Evolutionary conservation across 1,139 yeast species (phyloP).

Genomic region (Blastobotrys capitulatus): DNA sequence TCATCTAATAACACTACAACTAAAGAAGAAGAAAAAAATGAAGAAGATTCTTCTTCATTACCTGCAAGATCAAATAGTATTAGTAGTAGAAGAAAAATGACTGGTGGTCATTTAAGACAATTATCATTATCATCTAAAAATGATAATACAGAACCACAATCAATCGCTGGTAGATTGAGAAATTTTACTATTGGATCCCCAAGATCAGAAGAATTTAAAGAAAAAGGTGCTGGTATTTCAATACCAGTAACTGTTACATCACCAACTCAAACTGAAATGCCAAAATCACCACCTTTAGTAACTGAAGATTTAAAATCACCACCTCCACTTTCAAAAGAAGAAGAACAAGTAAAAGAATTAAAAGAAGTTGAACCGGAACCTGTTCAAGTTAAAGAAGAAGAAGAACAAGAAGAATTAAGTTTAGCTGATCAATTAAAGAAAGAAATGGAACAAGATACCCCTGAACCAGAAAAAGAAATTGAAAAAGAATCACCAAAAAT

Average conservation of each 20-base stretch:
- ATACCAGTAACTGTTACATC: background rate
- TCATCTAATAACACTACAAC: too few species aligned
- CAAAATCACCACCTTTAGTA: too few species aligned
- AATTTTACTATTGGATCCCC: background rate
- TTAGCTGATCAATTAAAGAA: conserved; percentile 4
- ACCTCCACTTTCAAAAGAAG: background rate
- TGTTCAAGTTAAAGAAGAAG: background rate
- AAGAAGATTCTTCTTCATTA: background rate
- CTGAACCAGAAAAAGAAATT: background rate
- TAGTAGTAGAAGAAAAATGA: conserved; percentile 8
- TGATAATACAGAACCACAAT: background rate
- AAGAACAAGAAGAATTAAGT: background rate
- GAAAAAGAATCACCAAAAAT: background rate
- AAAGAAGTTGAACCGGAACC: background rate
- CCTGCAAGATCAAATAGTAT: background rate
- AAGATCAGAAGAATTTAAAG: background rate
- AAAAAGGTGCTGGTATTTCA: background rate
- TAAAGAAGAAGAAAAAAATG: background rate
- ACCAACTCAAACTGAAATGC: background rate
- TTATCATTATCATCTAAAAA: conserved; percentile 9
- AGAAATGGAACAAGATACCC: conserved; percentile 6
- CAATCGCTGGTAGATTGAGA: conserved; percentile 7
- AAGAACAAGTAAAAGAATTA: background rate
- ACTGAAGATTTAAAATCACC: too few species aligned
- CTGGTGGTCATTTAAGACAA: conserved; percentile 14